Conservation (phyloP, 169 alveolate genomes). For the Theileria orientalis region DNA sequence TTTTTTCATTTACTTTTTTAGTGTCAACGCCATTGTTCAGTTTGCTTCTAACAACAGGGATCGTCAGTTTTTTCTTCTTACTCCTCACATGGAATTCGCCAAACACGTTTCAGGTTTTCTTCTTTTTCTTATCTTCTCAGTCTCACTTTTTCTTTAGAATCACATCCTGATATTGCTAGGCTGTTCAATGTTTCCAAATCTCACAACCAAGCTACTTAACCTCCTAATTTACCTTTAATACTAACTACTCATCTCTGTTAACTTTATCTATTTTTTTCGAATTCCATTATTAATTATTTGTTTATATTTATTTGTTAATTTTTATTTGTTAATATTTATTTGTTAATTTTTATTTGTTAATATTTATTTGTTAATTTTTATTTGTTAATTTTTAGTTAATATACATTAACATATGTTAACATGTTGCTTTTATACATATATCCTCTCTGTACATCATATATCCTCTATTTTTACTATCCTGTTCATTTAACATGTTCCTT, state of each 20-base stretch:
- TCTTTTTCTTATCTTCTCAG: too few relatives aligned
- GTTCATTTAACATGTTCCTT: too few relatives aligned
- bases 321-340: too few relatives aligned
- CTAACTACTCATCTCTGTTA: background rate
- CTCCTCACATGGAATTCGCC: slow-evolving; percentile 67
- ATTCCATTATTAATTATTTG: too few relatives aligned
- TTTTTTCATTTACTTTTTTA: background rate
- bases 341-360: too few relatives aligned
- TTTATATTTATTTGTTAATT: too few relatives aligned
- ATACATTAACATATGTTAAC: background rate
- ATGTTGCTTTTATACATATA: too few relatives aligned
- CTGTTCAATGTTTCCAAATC: slow-evolving; percentile 46
- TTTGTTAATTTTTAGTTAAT: background rate
- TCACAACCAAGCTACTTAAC: background rate
- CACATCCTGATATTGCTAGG: slow-evolving; percentile 47
- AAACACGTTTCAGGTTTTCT: slow-evolving; percentile 53
- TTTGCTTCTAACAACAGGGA: slow-evolving; percentile 42
- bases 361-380: too few relatives aligned
- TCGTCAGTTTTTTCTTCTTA: slow-evolving; percentile 63
- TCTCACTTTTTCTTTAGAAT: slow-evolving; percentile 19
- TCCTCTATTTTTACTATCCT: too few relatives aligned
- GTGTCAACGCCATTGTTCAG: slow-evolving; percentile 55
- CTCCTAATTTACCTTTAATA: background rate
- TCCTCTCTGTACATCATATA: too few relatives aligned
- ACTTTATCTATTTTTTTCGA: background rate